Evolutionary conservation across 164 flowering plant genomes (phyloP).

Genomic region (Euptelea pleiosperma): DNA sequence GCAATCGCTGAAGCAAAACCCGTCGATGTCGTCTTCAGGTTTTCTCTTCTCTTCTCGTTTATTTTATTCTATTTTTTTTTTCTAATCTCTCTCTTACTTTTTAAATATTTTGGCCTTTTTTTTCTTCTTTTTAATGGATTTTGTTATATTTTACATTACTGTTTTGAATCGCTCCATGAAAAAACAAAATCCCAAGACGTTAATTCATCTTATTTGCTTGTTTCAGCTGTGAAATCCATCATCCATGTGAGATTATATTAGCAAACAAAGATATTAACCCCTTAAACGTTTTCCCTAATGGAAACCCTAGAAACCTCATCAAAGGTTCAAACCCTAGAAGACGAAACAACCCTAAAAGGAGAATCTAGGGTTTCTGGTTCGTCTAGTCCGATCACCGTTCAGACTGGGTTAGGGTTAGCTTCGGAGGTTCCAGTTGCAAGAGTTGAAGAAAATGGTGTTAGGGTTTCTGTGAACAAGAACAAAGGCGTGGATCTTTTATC

Average conservation of each 20-base stretch:
- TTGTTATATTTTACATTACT: neutral
- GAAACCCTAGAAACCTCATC: conserved; percentile 16
- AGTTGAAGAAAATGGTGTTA: conserved; percentile 20
- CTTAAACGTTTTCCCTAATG: conserved; percentile 15
- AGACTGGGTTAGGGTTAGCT: neutral
- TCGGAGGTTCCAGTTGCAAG: conserved; percentile 10
- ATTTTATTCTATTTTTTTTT: neutral
- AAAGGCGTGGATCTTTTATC: too few species aligned
- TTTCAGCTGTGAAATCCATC: conserved; percentile 12
- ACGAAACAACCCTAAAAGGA: too few species aligned
- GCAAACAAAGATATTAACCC: neutral
- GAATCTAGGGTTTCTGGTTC: too few species aligned
- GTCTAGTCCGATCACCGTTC: neutral
- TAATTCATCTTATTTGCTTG: neutral
- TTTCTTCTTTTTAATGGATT: neutral
- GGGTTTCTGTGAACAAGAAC: conserved; percentile 19
- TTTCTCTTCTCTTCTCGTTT: neutral
- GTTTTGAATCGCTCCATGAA: neutral
- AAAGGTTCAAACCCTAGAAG: conserved; percentile 7
- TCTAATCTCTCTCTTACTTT: neutral
- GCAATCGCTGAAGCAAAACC: neutral
- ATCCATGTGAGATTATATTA: too few species aligned
- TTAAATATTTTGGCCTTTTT: neutral
- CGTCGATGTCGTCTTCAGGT: conserved; percentile 7
- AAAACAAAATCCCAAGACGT: neutral